phyloP scores from a whole-genome alignment of 257 asterid species.

The Plantago elongata region DNA sequence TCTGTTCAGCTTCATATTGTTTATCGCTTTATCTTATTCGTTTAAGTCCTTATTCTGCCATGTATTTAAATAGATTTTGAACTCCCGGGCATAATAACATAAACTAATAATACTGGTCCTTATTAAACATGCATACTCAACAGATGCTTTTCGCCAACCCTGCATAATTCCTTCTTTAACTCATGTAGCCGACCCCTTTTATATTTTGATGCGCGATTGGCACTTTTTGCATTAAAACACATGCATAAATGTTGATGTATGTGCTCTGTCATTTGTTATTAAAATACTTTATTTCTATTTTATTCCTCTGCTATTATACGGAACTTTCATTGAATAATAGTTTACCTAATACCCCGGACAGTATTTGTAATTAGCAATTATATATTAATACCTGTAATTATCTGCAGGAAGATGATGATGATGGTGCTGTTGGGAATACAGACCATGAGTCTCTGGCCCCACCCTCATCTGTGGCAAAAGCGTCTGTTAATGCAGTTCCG shows the following conservation, averaged over 20 bases:
- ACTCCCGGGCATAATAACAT: too few relatives aligned
- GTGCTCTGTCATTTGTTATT: conserved; percentile 6
- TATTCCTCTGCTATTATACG: not conserved
- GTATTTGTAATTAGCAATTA: conserved; percentile 7
- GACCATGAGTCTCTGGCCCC: conserved; percentile 21
- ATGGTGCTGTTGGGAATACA: conserved; percentile 25
- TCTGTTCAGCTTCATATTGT: too few relatives aligned
- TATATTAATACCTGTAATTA: conserved; percentile 14
- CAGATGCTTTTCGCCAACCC: too few relatives aligned
- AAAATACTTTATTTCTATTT: not conserved
- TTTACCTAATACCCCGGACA: conserved; percentile 9
- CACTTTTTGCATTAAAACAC: not conserved
- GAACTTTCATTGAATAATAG: not conserved
- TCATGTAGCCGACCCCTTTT: too few relatives aligned
- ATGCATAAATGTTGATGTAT: not conserved
- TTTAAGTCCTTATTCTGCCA: too few relatives aligned
- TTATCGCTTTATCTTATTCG: too few relatives aligned
- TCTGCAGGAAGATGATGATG: conserved; percentile 47
- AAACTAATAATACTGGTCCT: too few relatives aligned
- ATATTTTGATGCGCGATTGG: too few relatives aligned
- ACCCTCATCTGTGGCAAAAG: conserved; percentile 28
- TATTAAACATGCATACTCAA: too few relatives aligned
- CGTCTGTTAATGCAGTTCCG: conserved; percentile 20
- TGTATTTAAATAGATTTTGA: too few relatives aligned
- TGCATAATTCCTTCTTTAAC: too few relatives aligned